Evolutionary conservation across 331 rosid species (phyloP).

Genomic region (Erythrophleum ivorense): DNA sequence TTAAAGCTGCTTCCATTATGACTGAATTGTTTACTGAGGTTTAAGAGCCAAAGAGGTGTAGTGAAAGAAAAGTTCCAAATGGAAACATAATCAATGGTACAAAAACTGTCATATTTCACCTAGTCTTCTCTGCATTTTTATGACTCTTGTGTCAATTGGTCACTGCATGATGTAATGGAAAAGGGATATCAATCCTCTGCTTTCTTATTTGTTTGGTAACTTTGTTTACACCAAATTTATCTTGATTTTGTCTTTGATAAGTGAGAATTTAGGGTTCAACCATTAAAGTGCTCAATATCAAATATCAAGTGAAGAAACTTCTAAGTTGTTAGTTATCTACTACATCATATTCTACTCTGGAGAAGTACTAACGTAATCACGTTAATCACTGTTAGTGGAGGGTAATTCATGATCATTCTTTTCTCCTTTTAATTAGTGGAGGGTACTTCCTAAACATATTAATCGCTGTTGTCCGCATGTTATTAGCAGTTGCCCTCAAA

Average conservation of each 20-base stretch:
- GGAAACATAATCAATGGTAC: not conserved
- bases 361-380: not conserved
- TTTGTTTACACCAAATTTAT: not conserved
- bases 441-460: not conserved
- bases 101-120: not conserved
- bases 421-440: not conserved
- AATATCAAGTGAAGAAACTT: not conserved
- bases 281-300: conserved; percentile 1
- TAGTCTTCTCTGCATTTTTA: not conserved
- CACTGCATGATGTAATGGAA: not conserved
- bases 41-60: not conserved
- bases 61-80: conserved; percentile 3
- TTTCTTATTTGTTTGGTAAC: not conserved
- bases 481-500: not conserved
- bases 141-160: not conserved
- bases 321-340: not conserved
- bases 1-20: not conserved
- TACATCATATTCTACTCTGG: not conserved
- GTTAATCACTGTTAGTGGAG: not conserved
- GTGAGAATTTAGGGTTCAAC: not conserved
- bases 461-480: not conserved
- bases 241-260: conserved; percentile 17
- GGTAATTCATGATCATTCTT: not conserved
- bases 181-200: not conserved
- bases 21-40: not conserved